These are phyloP conservation scores for Annona squamosa DNA, from an alignment of 164 flowering plant species.

Conservation along the genomic window DNA sequence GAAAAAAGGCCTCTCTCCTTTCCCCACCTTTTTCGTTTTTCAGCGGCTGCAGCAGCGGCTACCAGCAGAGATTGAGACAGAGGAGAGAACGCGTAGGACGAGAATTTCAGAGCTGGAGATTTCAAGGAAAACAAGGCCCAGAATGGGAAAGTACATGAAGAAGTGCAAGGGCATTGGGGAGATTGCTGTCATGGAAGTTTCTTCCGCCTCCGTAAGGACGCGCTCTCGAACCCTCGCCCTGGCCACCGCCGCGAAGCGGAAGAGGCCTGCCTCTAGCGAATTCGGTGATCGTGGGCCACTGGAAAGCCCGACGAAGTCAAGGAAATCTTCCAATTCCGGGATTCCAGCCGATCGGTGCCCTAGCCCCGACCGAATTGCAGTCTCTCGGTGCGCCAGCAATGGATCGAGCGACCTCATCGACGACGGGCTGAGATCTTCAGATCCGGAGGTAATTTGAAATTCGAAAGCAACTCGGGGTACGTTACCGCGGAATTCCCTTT, in stretches of 20 bases:
- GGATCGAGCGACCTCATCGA: constrained; percentile 27
- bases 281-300: constrained; percentile 12
- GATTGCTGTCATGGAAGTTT: constrained; percentile 30
- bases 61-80: not conserved
- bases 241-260: constrained; percentile 20
- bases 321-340: constrained; percentile 9
- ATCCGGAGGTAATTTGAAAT: constrained; percentile 36
- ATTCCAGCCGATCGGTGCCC: constrained; percentile 9
- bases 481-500: not conserved
- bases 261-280: constrained; percentile 16
- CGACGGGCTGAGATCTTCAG: constrained; percentile 26
- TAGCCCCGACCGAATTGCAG: constrained; percentile 10
- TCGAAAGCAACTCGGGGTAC: not conserved
- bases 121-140: not conserved
- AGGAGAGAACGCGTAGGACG: not conserved
- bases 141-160: constrained; percentile 26
- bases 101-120: constrained; percentile 7
- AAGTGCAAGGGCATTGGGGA: constrained; percentile 25
- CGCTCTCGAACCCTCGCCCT: constrained; percentile 24
- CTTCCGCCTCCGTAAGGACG: constrained; percentile 22
- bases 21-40: not conserved
- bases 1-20: constrained; percentile 7
- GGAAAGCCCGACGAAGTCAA: constrained; percentile 5
- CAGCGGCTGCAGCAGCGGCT: not conserved
- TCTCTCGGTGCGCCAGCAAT: constrained; percentile 45